These are phyloP conservation scores for Microbotryomycetes sp. DNA, from an alignment of 1,284 basidiomycete genomes.

Conservation along the genomic window DNA sequence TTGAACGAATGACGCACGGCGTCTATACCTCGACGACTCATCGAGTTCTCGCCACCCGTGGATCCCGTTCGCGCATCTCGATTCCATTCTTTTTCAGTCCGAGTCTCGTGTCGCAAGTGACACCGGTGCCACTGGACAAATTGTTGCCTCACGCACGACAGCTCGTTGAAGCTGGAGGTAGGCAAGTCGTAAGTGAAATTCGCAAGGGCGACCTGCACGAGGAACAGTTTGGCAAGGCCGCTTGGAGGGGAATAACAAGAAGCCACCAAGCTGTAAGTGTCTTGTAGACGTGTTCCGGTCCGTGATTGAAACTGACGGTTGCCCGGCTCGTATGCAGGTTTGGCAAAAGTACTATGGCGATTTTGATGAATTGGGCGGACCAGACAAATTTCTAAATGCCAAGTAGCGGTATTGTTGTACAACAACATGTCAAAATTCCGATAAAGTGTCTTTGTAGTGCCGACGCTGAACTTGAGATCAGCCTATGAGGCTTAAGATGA, in stretches of 20 bases:
- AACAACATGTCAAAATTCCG: background rate
- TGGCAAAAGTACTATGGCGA: background rate
- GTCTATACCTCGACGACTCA: constrained; percentile 20
- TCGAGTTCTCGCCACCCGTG: constrained; percentile 12
- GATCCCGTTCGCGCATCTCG: constrained; percentile 7
- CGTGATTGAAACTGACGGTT: too few species aligned
- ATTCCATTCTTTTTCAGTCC: constrained; percentile 29
- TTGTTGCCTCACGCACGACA: constrained; percentile 4
- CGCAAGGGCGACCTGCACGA: constrained; percentile 17
- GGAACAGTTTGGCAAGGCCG: constrained; percentile 15
- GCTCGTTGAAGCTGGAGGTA: background rate
- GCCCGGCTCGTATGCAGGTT: too few species aligned
- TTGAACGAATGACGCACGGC: constrained; percentile 12
- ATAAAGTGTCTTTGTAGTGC: too few species aligned
- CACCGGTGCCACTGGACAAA: background rate
- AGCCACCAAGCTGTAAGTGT: background rate
- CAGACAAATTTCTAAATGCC: background rate
- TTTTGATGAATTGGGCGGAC: background rate
- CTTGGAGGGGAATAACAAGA: constrained; percentile 22
- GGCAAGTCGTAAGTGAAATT: constrained; percentile 3
- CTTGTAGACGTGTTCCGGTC: too few species aligned
- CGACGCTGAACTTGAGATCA: background rate
- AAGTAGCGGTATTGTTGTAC: too few species aligned
- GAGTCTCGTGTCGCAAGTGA: background rate
- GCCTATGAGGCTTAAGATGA: constrained; percentile 7